phyloP scores from a whole-genome alignment of 805 yeast species.

The Saturnispora besseyi region DNA sequence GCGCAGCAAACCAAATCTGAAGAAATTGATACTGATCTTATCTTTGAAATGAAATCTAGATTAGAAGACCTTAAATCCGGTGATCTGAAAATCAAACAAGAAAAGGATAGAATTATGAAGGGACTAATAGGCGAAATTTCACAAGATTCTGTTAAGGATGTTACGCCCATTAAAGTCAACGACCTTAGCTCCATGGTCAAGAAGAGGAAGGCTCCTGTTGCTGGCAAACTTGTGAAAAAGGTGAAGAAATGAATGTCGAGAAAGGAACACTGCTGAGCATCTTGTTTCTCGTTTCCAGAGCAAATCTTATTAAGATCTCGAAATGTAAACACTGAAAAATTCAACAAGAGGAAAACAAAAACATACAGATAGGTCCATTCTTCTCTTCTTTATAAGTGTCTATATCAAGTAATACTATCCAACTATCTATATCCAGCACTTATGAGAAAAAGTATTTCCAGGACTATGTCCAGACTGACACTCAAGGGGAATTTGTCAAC shows the following conservation, averaged over 20 bases:
- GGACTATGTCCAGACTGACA: neutral
- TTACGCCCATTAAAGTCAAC: neutral
- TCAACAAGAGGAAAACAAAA: neutral
- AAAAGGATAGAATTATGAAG: constrained; percentile 8
- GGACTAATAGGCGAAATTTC: constrained; percentile 3
- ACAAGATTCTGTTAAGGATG: neutral
- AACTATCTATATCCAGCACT: neutral
- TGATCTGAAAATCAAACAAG: constrained; percentile 3
- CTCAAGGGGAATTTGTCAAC: constrained; percentile 4
- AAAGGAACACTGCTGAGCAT: neutral
- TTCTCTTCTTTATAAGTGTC: neutral
- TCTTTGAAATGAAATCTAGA: constrained; percentile 49
- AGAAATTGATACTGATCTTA: constrained; percentile 34
- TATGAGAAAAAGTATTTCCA: neutral
- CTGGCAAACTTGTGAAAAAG: constrained; percentile 1
- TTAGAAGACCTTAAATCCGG: constrained; percentile 40
- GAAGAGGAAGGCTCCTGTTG: constrained; percentile 2
- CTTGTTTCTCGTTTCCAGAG: neutral
- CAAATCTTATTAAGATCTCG: neutral
- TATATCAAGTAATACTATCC: neutral
- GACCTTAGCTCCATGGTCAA: constrained; percentile 6
- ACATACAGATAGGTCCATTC: neutral
- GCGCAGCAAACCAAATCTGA: constrained; percentile 8
- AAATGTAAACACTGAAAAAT: neutral
- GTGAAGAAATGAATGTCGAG: neutral